Base-by-base conservation (phyloP, 2,329 filamentous ascomycete genomes). In the Fusarium papillatum region DNA sequence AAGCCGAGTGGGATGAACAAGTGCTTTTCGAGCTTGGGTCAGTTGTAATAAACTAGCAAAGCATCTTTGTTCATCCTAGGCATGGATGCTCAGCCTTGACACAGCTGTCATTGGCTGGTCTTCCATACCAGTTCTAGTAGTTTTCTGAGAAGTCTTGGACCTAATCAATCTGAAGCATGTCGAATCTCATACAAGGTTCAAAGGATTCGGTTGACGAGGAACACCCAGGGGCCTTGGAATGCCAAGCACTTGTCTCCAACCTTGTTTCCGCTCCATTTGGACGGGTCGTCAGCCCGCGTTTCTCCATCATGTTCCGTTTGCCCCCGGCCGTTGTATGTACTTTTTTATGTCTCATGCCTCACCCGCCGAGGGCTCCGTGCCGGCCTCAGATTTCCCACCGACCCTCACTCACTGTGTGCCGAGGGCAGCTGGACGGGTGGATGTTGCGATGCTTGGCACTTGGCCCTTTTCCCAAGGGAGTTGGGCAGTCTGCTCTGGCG, bases 141-240 rank as follows among this genome's bases (percentile, higher is more conserved):
- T 59, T 64, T 53, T 62, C 50, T 53, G 11, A 53, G 50, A 48
- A 43, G 64, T 24, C 31, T 66, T 59, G 48, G 41, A 50, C 41
- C 31, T 70, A 46, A 66, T 68, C 55, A 64, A 69, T 66, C 61
- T 60, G 31, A 63, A 74, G 64, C 57, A 43, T 38, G 41, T 39
- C 61, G 68, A 60, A 50, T 43, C 63, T 46, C 60, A 69, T 63
- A 22, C 65, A 75, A 70, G 68, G 71, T 29, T 69, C 36, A 38
- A 57, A 43, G 64, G 61, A 64, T 65, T 60, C 43, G 48, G 50
- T 41, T 43, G 69, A n/a, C 59, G 63, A 55, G 48, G 46, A 55
- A 65, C 34, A 65, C 36, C 46, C 62, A 50, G 31, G 34, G 24
- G 17, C 34, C 24, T 55, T 36, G 29, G 31, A 64, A 55, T 41